Evolutionary conservation across 208 protist genomes (phyloP).

Genomic region (Wallacemonas sp.): DNA sequence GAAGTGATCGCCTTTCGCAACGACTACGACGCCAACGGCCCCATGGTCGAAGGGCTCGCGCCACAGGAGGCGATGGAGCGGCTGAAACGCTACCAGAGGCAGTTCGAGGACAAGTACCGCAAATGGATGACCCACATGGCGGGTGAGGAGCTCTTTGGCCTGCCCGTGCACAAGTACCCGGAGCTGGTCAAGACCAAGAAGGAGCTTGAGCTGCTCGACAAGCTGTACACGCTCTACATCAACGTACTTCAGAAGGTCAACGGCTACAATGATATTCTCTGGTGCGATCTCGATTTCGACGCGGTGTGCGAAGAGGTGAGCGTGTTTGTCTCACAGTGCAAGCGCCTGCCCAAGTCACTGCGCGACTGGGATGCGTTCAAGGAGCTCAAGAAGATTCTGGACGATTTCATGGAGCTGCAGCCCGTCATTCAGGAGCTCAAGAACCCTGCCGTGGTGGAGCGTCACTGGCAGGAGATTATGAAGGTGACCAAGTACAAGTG

Average conservation of each 20-base stretch:
- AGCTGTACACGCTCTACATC: slow-evolving; percentile 95
- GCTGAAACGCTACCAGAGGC: slow-evolving; percentile 94
- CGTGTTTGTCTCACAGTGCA: slow-evolving; percentile 90
- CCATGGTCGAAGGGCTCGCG: slow-evolving; percentile 93
- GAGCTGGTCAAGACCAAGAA: slow-evolving; percentile 93
- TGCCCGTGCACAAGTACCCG: slow-evolving; percentile 94
- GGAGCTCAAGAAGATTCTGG: slow-evolving; percentile 94
- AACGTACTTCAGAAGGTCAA: slow-evolving; percentile 94
- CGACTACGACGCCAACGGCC: slow-evolving; percentile 96
- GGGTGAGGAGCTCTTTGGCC: slow-evolving; percentile 96
- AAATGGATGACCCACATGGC: slow-evolving; percentile 94
- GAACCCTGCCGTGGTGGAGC: slow-evolving; percentile 90
- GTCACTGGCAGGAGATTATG: slow-evolving; percentile 96
- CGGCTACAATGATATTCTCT: slow-evolving; percentile 95
- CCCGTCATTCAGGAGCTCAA: slow-evolving; percentile 93
- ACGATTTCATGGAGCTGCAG: slow-evolving; percentile 95
- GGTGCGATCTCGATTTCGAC: slow-evolving; percentile 95
- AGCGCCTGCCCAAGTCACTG: slow-evolving; percentile 91
- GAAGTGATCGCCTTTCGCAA: slow-evolving; percentile 94
- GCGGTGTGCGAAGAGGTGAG: slow-evolving; percentile 92
- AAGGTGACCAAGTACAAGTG: slow-evolving; percentile 88
- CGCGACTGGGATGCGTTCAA: slow-evolving; percentile 95
- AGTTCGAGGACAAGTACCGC: slow-evolving; percentile 95
- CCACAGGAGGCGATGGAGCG: slow-evolving; percentile 95
- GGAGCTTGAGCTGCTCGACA: slow-evolving; percentile 94